Percentiles rank a stretch among this genome's conserved stretches.
phyloP scores from a whole-genome alignment of 192 early-diverging fungal genomes.

The Podila verticillata region DNA sequence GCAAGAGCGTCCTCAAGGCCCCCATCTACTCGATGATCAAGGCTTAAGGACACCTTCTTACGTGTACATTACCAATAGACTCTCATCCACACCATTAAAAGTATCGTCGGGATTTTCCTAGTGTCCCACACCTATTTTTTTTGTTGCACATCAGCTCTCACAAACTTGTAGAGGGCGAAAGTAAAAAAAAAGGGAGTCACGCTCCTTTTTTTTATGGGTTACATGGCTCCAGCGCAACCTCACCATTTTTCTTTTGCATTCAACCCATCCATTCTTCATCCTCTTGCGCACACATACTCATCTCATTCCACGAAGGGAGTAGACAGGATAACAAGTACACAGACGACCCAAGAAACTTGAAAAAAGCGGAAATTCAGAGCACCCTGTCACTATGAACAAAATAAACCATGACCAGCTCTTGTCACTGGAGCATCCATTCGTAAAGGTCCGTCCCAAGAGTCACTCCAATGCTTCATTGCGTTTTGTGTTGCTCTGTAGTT shows the following conservation, averaged over 20 bases:
- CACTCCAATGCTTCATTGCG: background rate
- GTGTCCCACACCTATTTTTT: background rate
- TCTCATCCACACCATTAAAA: background rate
- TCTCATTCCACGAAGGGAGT: background rate
- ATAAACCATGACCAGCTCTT: conserved; percentile 83
- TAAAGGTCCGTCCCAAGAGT: conserved; percentile 77
- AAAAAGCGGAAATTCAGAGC: background rate
- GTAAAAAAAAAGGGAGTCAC: no score
- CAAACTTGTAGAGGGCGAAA: no score
- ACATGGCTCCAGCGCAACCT: no score
- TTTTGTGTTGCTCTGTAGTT: background rate
- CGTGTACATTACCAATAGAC: no score
- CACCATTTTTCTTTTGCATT: no score
- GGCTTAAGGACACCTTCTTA: conserved; percentile 7
- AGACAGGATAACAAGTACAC: background rate
- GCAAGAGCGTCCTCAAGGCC: conserved; percentile 78
- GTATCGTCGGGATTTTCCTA: background rate
- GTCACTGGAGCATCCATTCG: conserved; percentile 91
- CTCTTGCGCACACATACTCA: background rate
- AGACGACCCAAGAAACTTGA: background rate
- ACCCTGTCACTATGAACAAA: conserved; percentile 65
- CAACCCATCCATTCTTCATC: no score
- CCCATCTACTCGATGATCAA: conserved; percentile 91
- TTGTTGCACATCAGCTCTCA: background rate
- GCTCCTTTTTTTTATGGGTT: no score